Base-by-base conservation (phyloP, 768 basidiomycete species). In the Agaricus sinodeliciosus region DNA sequence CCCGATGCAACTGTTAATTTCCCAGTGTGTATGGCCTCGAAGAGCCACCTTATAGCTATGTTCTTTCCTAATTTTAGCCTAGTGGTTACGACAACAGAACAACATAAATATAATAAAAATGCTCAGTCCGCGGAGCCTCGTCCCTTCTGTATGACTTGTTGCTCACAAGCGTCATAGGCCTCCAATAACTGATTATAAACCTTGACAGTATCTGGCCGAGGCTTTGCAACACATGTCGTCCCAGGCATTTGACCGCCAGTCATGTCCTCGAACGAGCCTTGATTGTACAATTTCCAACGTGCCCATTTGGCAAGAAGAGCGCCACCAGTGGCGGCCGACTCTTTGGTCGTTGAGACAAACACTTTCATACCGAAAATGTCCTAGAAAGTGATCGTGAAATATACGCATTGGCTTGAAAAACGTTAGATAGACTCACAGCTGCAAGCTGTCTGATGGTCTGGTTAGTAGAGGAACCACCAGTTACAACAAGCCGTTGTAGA, bases 401-500 rank as follows among this genome's bases (percentile, higher is more conserved):
- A 47, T 13, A 19, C 18, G 40, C 15, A 44, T 26, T 13, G n/a
- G 22, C 12, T 4, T 46, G 15, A 55, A 50, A 47, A 11, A n/a
- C 7, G 41, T 16, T 1, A 9, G 6, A 15, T 40, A n/a, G 34
- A 63, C 72, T 43, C 54, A 74, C 74, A 34, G 90, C 87, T 16
- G 82, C 81, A 37, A 90, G 67, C 59, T 89, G 86, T 43, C 82
- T 77, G 60, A 92, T 87, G 35, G 78, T 78, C 34, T 72, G 71
- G 62, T 92, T 94, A 2, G 79, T 78, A 5, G 85, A 85, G 0
- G 87, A 82, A 25, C 91, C 91, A 12, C 91, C 91, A 4, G 85
- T 86, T 34, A 89, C 73, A 41, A 92, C 81, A 41, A 92, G 77
- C 28, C 87, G 75, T 39, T 77, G 79, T 41, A 90, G 70, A 31